phyloP scores from a whole-genome alignment of 164 flowering plant genomes.

The Magnolia kwangsiensis region DNA sequence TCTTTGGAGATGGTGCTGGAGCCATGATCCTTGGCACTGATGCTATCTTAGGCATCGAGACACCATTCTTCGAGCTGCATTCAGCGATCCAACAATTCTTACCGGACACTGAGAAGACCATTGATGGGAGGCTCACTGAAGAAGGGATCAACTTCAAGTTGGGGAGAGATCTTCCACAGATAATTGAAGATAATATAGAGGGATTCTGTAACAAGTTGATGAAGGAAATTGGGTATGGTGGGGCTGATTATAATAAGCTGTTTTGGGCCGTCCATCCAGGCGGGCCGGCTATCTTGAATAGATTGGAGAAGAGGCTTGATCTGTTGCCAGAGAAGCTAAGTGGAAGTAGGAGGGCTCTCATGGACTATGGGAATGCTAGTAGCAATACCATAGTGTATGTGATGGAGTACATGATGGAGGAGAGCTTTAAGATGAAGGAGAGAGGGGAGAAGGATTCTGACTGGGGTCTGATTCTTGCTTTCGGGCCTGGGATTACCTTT shows the following conservation, averaged over 20 bases:
- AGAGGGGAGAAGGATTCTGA: slow-evolving; percentile 26
- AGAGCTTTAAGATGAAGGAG: slow-evolving; percentile 46
- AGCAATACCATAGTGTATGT: slow-evolving; percentile 92
- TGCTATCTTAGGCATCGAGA: slow-evolving; percentile 42
- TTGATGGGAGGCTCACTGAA: slow-evolving; percentile 77
- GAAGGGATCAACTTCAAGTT: slow-evolving; percentile 88
- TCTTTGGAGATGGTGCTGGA: slow-evolving; percentile 95
- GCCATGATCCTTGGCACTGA: slow-evolving; percentile 75
- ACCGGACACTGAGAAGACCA: slow-evolving; percentile 73
- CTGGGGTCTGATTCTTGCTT: slow-evolving; percentile 91
- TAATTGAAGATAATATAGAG: slow-evolving; percentile 79
- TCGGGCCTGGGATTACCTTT: slow-evolving; percentile 91
- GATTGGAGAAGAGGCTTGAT: slow-evolving; percentile 80
- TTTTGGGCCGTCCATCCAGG: slow-evolving; percentile 99
- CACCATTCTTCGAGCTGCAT: slow-evolving; percentile 75
- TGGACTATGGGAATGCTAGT: slow-evolving; percentile 88
- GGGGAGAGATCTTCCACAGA: slow-evolving; percentile 77
- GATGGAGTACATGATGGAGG: slow-evolving; percentile 84
- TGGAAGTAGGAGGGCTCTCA: slow-evolving; percentile 76
- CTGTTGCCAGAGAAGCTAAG: slow-evolving; percentile 65
- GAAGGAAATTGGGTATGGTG: slow-evolving; percentile 30
- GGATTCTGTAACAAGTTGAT: slow-evolving; percentile 62
- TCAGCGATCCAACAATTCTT: slow-evolving; percentile 72
- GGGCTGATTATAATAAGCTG: slow-evolving; percentile 55
- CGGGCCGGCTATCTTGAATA: slow-evolving; percentile 83